phyloP scores from a whole-genome alignment of 2,329 filamentous ascomycete genomes.

The Geosmithia flava region DNA sequence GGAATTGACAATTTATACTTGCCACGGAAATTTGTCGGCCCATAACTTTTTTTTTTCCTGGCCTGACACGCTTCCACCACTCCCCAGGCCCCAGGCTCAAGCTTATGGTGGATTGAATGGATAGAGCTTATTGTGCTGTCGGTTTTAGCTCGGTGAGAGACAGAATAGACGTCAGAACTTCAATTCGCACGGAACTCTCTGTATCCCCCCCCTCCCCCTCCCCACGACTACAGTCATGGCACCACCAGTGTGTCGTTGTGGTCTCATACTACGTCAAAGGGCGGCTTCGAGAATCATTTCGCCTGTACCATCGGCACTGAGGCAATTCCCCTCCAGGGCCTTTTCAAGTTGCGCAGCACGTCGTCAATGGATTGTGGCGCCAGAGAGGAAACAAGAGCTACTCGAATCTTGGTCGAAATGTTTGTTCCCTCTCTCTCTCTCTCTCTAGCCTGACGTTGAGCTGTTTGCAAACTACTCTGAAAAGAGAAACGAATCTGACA shows the following conservation, averaged over 20 bases:
- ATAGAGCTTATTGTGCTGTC: not conserved
- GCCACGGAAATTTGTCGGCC: conserved; percentile 7
- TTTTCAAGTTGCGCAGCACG: not conserved
- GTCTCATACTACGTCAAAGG: conserved; percentile 8
- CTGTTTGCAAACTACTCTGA: no score
- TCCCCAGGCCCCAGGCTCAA: no score
- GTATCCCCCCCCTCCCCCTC: no score
- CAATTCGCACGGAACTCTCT: not conserved
- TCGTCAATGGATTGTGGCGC: conserved; percentile 1
- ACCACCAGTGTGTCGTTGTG: conserved; percentile 11
- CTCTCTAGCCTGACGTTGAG: no score
- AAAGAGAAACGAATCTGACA: not conserved
- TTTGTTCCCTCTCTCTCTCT: not conserved
- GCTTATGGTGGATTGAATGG: no score
- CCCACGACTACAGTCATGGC: conserved; percentile 7
- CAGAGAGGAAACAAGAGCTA: conserved; percentile 3
- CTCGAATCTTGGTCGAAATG: conserved; percentile 3
- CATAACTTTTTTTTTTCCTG: not conserved
- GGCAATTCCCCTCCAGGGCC: not conserved
- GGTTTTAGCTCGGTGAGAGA: not conserved
- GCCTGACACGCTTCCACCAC: no score
- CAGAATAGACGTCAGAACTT: not conserved
- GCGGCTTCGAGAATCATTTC: conserved; percentile 12
- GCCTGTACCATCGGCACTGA: not conserved
- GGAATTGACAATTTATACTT: conserved; percentile 22